Conservation (phyloP, 176 grass and related monocot genomes). For the Carex parvula region DNA sequence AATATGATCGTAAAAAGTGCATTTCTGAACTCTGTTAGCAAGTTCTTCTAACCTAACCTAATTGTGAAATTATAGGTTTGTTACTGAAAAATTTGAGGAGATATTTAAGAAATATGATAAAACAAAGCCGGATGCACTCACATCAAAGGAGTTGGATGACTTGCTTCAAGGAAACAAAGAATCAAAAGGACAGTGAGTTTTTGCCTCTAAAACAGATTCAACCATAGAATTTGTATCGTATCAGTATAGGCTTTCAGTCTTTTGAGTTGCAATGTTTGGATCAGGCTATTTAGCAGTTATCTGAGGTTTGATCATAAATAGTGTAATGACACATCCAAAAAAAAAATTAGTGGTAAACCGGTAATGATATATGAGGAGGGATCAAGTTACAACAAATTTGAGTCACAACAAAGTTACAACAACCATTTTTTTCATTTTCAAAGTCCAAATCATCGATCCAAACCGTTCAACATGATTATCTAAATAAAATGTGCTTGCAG, state of each 20-base stretch:
- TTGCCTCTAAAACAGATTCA: not conserved
- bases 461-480: no score
- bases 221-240: not conserved
- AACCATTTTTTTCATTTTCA: no score
- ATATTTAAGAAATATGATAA: conserved; percentile 73
- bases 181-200: conserved; percentile 50
- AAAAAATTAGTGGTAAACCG: not conserved
- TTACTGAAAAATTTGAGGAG: conserved; percentile 64
- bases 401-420: no score
- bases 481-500: no score
- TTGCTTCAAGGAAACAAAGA: conserved; percentile 57
- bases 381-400: no score
- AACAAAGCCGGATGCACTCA: conserved; percentile 37
- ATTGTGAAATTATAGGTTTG: conserved; percentile 42
- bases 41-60: not conserved
- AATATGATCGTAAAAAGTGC: not conserved
- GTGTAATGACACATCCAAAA: not conserved
- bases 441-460: no score
- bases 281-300: not conserved
- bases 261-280: not conserved
- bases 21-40: not conserved
- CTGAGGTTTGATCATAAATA: not conserved
- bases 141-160: conserved; percentile 44
- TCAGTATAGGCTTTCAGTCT: not conserved
- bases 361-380: no score